A percentile compares a stretch with the other conserved stretches of the same genome.
Evolutionary conservation across 1,284 basidiomycete species (phyloP).

Genomic region (Trichosporon sp.): DNA sequence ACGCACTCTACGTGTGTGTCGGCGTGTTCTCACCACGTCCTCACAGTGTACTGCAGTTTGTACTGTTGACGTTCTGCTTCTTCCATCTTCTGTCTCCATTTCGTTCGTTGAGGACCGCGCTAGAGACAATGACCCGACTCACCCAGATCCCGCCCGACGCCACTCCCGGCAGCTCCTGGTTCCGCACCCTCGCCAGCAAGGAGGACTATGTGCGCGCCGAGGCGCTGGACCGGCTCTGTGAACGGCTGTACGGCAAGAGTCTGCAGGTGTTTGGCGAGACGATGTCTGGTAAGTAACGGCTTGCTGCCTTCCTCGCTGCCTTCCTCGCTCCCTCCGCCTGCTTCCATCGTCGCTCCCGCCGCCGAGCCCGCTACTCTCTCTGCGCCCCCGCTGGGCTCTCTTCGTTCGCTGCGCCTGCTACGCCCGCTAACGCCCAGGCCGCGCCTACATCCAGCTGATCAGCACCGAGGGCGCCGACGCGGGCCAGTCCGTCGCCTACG

Average conservation of each 20-base stretch:
- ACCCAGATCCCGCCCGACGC: background rate
- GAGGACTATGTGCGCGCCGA: constrained; percentile 17
- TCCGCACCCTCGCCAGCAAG: constrained; percentile 11
- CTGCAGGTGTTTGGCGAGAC: constrained; percentile 8
- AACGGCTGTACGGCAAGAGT: constrained; percentile 3
- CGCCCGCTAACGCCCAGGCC: background rate
- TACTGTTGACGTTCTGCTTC: too few species aligned
- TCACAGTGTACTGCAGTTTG: too few species aligned
- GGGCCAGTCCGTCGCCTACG: constrained; percentile 9
- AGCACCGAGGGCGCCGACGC: constrained; percentile 6
- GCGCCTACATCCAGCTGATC: constrained; percentile 9
- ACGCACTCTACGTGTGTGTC: too few species aligned
- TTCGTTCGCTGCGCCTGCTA: too few species aligned
- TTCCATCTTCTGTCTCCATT: too few species aligned
- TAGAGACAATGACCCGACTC: background rate
- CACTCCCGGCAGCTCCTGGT: constrained; percentile 9
- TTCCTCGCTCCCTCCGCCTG: too few species aligned
- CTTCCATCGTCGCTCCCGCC: too few species aligned
- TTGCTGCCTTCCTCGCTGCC: too few species aligned
- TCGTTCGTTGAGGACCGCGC: too few species aligned
- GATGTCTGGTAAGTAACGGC: background rate
- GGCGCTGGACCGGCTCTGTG: background rate
- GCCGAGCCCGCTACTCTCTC: too few species aligned
- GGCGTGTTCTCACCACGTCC: too few species aligned
- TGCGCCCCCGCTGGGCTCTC: too few species aligned